These are phyloP conservation scores for Dactylis glomerata DNA, from an alignment of 176 grass and related monocot species.

Conservation along the genomic window DNA sequence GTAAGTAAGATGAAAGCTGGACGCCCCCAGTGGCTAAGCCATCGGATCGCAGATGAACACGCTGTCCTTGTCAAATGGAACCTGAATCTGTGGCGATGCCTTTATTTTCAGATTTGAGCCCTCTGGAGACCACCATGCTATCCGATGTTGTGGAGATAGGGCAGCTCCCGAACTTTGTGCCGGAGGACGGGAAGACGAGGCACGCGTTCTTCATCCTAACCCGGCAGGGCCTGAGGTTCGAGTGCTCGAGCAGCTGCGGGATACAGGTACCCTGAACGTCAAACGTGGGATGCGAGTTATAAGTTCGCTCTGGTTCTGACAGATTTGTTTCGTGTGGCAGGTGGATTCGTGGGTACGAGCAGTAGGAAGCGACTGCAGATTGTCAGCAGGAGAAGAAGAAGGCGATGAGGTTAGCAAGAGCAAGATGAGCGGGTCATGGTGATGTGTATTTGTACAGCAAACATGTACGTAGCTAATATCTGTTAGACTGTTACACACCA, in stretches of 20 bases:
- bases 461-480: no score
- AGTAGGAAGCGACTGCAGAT: constrained; percentile 44
- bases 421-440: constrained; percentile 17
- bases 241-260: constrained; percentile 72
- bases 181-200: constrained; percentile 64
- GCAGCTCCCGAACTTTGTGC: constrained; percentile 49
- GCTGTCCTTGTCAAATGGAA: no score
- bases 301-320: no score
- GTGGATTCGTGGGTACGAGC: constrained; percentile 80
- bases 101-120: constrained; percentile 67
- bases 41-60: no score
- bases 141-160: constrained; percentile 69
- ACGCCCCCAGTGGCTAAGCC: no score
- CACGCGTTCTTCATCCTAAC: constrained; percentile 76
- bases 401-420: neutral
- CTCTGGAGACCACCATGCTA: constrained; percentile 73
- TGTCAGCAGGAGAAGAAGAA: neutral
- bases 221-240: constrained; percentile 69
- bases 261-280: no score
- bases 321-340: constrained; percentile 26
- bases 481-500: no score
- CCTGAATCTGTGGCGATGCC: no score
- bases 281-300: no score
- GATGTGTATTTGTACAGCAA: neutral
- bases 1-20: constrained; percentile 17